Percentiles rank a stretch among this genome's conserved stretches.
Evolutionary conservation across 345 rosid species (phyloP).

Genomic region (Salix koriyanagi): DNA sequence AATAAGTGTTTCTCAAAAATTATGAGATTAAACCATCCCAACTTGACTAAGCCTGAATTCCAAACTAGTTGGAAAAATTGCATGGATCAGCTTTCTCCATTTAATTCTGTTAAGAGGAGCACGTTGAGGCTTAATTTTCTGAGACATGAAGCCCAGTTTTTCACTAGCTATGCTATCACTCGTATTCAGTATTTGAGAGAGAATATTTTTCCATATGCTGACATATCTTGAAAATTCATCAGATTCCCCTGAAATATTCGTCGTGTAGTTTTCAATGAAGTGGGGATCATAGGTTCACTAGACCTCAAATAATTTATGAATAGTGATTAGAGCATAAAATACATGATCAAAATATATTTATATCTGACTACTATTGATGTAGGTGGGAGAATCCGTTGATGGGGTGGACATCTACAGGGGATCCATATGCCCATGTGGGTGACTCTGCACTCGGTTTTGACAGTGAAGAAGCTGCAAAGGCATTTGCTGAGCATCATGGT

Average conservation of each 20-base stretch:
- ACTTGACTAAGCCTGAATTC: too few species aligned
- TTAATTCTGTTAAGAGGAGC: too few species aligned
- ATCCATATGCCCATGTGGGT: conserved; percentile 97
- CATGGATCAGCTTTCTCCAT: too few species aligned
- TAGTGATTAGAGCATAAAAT: not conserved
- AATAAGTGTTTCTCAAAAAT: not conserved
- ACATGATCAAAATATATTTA: not conserved
- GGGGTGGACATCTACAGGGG: conserved; percentile 99
- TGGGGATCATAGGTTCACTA: not conserved
- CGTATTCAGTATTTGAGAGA: not conserved
- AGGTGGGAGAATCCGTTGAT: conserved; percentile 99
- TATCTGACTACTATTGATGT: not conserved
- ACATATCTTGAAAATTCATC: not conserved
- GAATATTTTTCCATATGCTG: not conserved
- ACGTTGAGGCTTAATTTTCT: not conserved
- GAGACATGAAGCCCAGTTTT: not conserved
- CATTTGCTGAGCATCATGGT: conserved; percentile 84
- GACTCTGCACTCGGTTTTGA: conserved; percentile 76
- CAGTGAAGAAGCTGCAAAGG: conserved; percentile 74
- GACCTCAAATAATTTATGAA: not conserved
- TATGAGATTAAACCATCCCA: too few species aligned
- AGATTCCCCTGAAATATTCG: not conserved
- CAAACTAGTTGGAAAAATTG: too few species aligned
- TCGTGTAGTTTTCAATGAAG: not conserved
- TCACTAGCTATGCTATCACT: not conserved